Conservation (phyloP, 192 early-diverging fungal genomes). For the Gaertneriomyces semiglobifer region DNA sequence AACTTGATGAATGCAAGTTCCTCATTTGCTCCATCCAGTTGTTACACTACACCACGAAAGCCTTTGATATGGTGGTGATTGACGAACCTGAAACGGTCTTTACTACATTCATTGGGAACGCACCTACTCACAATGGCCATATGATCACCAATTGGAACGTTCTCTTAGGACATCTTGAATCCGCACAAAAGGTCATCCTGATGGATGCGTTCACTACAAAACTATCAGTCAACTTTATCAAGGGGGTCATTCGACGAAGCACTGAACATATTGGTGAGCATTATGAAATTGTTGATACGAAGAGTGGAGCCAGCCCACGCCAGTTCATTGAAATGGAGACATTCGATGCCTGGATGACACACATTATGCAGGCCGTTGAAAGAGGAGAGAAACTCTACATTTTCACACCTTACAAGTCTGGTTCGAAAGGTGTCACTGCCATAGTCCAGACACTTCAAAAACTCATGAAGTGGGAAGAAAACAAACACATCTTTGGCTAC, state of each 20-base stretch:
- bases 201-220: conserved; percentile 25
- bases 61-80: conserved; percentile 11
- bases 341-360: conserved; percentile 14
- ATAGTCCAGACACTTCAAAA: neutral
- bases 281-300: neutral
- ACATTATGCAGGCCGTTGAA: neutral
- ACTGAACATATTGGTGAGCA: conserved; percentile 2
- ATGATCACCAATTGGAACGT: conserved; percentile 8
- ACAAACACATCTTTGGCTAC: conserved; percentile 10
- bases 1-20: neutral
- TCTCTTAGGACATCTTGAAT: neutral
- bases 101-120: conserved; percentile 7
- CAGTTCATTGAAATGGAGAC: conserved; percentile 7
- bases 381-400: conserved; percentile 22
- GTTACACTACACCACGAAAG: conserved; percentile 4
- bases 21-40: conserved; percentile 27
- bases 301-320: neutral
- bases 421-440: conserved; percentile 1
- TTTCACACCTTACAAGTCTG: conserved; percentile 17
- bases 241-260: neutral
- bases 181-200: conserved; percentile 19
- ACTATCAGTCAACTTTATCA: conserved; percentile 7
- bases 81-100: conserved; percentile 23
- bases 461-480: conserved; percentile 8
- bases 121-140: conserved; percentile 2